Evolutionary conservation across 2,329 filamentous ascomycete genomes (phyloP), one percentile per base, ranked within the genome.

Genomic region (Colletotrichum lupini): DNA sequence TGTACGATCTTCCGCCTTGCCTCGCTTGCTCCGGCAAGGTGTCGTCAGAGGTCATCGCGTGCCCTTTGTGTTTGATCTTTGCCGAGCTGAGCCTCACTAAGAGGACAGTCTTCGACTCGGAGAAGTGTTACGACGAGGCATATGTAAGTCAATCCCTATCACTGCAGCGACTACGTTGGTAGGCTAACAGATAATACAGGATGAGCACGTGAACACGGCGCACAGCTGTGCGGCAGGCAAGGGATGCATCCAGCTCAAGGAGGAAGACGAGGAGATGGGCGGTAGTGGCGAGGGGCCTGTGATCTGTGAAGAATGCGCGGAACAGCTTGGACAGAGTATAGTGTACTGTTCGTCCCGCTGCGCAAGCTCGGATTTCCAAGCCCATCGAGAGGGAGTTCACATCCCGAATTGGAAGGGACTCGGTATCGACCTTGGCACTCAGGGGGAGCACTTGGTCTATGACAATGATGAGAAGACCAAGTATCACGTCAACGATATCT

Each of bases 21-120:
- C 73, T 77, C 3, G 81, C 80, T 9, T 88, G 87, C 74, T 74
- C 78, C 1, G 80, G 80, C 64, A 53, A 73, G 0, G 80, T 85
- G 16, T 78, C 83, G 16, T 58, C 77, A 1, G 80, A 81, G 56
- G 82, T 87, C 8, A 69, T 84, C 1, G 83, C 84, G 5, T 88
- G 87, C 64, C 79, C 83, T 2, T 62, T 87, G 6, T 88, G 87
- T 76, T 84, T 87, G 74, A 77, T 84, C n/a, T 77, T 86, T 2
- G 74, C 78, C 12, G 79, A 83, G 52, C 80, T 84, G 71, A 82
- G 83, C 14, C 79, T 84, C 4, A 74, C 74, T 11, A 77, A 79
- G 62, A 79, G 85, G 68, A 83, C 83, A 2, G 78, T 86, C 8
- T 88, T 86, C 75, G 88, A 86, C 77, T 86, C 85, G 1, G 80